Conservation (phyloP, 768 basidiomycete species). For the Termitomyces sp. region DNA sequence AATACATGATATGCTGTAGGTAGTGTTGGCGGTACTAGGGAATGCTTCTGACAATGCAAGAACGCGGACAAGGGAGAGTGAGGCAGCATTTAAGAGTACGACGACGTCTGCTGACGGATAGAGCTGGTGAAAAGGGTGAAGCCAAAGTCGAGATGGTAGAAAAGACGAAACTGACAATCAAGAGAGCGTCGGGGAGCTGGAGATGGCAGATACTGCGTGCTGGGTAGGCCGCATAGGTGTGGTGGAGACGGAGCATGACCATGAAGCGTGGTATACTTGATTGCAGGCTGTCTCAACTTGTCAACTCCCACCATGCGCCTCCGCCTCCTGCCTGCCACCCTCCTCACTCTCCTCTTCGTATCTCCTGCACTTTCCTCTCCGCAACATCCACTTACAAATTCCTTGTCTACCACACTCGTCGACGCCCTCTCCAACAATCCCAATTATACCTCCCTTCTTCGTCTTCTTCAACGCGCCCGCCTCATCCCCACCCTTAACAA, state of each 20-base stretch:
- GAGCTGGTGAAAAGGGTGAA: constrained; percentile 37
- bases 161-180: constrained; percentile 48
- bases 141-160: constrained; percentile 9
- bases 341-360: constrained; percentile 25
- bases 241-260: constrained; percentile 38
- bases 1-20: constrained; percentile 52
- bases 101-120: constrained; percentile 71
- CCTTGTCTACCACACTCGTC: constrained; percentile 59
- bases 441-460: constrained; percentile 74
- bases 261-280: neutral
- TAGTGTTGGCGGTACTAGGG: constrained; percentile 46
- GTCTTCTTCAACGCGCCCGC: constrained; percentile 76
- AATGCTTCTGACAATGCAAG: constrained; percentile 82
- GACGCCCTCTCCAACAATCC: constrained; percentile 73
- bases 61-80: constrained; percentile 60
- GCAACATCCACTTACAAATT: constrained; percentile 26
- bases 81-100: constrained; percentile 68
- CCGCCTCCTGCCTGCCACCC: constrained; percentile 13
- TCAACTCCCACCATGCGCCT: constrained; percentile 15
- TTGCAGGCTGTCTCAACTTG: neutral
- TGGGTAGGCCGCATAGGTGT: constrained; percentile 46
- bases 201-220: constrained; percentile 53
- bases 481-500: constrained; percentile 91
- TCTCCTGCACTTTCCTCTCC: constrained; percentile 25
- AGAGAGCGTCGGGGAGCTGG: constrained; percentile 45